Conservation (phyloP, 2,329 filamentous ascomycete species). For the Blumeriella jaapii region DNA sequence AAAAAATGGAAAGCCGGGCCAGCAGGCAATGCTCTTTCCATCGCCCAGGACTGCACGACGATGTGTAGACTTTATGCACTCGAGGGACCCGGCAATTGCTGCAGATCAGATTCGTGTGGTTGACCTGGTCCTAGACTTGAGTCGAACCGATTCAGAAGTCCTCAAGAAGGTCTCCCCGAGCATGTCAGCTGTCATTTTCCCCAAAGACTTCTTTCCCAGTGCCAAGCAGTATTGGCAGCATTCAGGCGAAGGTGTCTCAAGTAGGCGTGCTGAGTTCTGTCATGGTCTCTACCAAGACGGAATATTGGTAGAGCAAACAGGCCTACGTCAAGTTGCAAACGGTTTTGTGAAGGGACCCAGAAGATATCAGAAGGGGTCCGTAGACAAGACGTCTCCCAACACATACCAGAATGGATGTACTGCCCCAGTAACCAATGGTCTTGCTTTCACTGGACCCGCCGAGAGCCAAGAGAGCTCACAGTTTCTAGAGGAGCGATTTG, state of each 20-base stretch:
- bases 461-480: conserved; percentile 52
- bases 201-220: conserved; percentile 50
- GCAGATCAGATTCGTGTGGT: conserved; percentile 41
- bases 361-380: conserved; percentile 59
- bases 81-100: conserved; percentile 42
- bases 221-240: conserved; percentile 99
- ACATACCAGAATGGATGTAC: conserved; percentile 10
- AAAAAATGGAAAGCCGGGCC: conserved; percentile 47
- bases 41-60: conserved; percentile 56
- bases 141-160: conserved; percentile 38
- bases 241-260: conserved; percentile 83
- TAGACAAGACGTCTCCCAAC: conserved; percentile 30
- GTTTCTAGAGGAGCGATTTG: conserved; percentile 91
- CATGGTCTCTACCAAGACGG: conserved; percentile 62
- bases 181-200: conserved; percentile 62
- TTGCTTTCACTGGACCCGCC: conserved; percentile 12
- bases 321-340: conserved; percentile 18
- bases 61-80: conserved; percentile 62
- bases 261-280: conserved; percentile 83
- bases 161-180: conserved; percentile 45
- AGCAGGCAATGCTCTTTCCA: conserved; percentile 75
- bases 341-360: conserved; percentile 46
- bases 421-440: neutral
- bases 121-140: conserved; percentile 50
- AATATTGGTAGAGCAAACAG: conserved; percentile 41